Evolutionary conservation across 192 early-diverging fungal species (phyloP).

Genomic region (Coemansia sp.): DNA sequence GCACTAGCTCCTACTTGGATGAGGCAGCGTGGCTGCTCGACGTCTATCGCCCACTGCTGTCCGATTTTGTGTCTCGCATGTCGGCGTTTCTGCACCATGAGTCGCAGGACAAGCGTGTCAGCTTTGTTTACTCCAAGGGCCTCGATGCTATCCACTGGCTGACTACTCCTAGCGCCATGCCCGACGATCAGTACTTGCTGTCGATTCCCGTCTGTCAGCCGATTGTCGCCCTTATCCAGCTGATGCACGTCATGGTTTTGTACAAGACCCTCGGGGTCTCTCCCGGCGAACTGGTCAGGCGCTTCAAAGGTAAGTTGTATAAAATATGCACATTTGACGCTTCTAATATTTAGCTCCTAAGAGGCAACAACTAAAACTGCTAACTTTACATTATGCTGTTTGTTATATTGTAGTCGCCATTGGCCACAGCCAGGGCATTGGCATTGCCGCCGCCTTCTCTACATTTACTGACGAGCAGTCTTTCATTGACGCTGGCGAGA

Average conservation of each 20-base stretch:
- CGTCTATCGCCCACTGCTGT: conserved; percentile 74
- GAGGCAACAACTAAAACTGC: not conserved
- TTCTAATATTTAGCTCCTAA: no score
- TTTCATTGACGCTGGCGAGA: conserved; percentile 74
- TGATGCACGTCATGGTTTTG: conserved; percentile 78
- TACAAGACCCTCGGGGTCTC: conserved; percentile 64
- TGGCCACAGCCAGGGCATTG: conserved; percentile 93
- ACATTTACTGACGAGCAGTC: conserved; percentile 77
- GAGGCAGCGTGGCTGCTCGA: conserved; percentile 75
- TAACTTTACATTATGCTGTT: not conserved
- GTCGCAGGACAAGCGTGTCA: conserved; percentile 58
- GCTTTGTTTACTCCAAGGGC: conserved; percentile 63
- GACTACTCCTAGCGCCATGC: conserved; percentile 63
- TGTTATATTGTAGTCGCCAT: conserved; percentile 47
- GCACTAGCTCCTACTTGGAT: conserved; percentile 81
- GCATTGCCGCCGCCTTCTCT: conserved; percentile 84
- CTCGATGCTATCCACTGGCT: conserved; percentile 85
- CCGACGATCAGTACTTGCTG: conserved; percentile 71
- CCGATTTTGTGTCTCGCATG: conserved; percentile 74
- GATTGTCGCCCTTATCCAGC: conserved; percentile 86
- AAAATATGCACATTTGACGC: not conserved
- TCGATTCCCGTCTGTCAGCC: conserved; percentile 79
- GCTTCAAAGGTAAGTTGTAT: conserved; percentile 36
- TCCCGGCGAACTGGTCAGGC: conserved; percentile 41
- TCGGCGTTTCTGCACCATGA: conserved; percentile 64